phyloP scores from a whole-genome alignment of 148 eudicot genomes.

The Polygonum aviculare region DNA sequence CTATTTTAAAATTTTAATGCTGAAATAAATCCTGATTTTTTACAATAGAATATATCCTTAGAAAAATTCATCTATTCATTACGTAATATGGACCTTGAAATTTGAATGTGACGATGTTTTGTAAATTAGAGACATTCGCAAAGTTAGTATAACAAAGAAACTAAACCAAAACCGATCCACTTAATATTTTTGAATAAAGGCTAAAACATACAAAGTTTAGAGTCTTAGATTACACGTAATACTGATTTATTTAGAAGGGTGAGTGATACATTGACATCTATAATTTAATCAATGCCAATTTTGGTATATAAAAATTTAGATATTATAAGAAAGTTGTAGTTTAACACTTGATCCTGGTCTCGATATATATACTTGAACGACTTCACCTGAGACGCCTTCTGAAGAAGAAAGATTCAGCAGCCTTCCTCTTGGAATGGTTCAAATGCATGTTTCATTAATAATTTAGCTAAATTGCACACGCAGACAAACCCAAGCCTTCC shows the following conservation, averaged over 20 bases:
- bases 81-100: neutral
- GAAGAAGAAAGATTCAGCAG: neutral
- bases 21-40: neutral
- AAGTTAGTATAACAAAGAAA: slow-evolving; percentile 2
- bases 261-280: no score
- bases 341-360: neutral
- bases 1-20: neutral
- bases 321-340: no score
- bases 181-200: neutral
- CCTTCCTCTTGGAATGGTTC: neutral
- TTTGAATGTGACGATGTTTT: neutral
- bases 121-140: neutral
- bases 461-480: neutral
- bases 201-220: neutral
- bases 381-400: neutral
- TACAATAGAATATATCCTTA: neutral
- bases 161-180: neutral
- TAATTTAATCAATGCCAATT: no score
- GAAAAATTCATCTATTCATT: neutral
- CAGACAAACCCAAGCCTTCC: neutral
- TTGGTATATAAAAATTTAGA: no score
- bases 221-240: neutral
- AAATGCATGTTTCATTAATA: neutral
- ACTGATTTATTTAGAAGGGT: neutral
- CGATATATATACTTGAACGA: neutral